Base-by-base conservation (phyloP, 495 filamentous ascomycete species). In the Cryomyces minteri region DNA sequence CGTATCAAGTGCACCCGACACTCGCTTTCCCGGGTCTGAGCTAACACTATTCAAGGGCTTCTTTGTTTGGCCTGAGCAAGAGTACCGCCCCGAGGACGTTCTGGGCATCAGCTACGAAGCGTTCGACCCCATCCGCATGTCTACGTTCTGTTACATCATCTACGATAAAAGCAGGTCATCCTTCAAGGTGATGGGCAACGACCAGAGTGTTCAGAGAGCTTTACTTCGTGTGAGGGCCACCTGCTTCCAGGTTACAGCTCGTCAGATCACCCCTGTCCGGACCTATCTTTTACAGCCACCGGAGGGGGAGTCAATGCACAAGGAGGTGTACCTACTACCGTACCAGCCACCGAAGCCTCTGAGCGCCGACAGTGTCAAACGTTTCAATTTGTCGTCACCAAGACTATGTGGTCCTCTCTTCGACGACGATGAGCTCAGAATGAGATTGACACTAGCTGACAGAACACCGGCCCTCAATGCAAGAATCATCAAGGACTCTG, bases 101-200 rank as follows among this genome's bases (percentile, higher is more conserved):
- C 36, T 57, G 31, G 54, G 54, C 9, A 40, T 14, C 4, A 50
- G 41, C 39, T 43, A 36, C 31, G 54, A 57, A 41, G 54, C 54
- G 5, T 31, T 57, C 4, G 54, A 57, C 39, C 49, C 52, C n/a
- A 51, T 57, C 11, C 49, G 54, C 18, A 57, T 53, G 47, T 49
- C 50, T 28, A 44, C 10, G 12, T 41, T 36, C 0, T 54, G 54
- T 34, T 47, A 52, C 41, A 43, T 57, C 12, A 43, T 57, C 33
- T 55, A 43, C 30, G 11, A 41, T 14, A 12, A 29, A 5, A 45
- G 41, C 31, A 11, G 37, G 31, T 37, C 30, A 6, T 12, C 36
- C n/a, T 54, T 57, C 42, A 47, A 41, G 14, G 39, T 57, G 12
- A 28, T 52, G 40, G 54, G 54, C 9, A 30, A 31, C 0, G 29